Percentiles rank a stretch among this genome's conserved stretches.
Conservation (phyloP, 2,329 filamentous ascomycete species). For the Fusarium robinianum region DNA sequence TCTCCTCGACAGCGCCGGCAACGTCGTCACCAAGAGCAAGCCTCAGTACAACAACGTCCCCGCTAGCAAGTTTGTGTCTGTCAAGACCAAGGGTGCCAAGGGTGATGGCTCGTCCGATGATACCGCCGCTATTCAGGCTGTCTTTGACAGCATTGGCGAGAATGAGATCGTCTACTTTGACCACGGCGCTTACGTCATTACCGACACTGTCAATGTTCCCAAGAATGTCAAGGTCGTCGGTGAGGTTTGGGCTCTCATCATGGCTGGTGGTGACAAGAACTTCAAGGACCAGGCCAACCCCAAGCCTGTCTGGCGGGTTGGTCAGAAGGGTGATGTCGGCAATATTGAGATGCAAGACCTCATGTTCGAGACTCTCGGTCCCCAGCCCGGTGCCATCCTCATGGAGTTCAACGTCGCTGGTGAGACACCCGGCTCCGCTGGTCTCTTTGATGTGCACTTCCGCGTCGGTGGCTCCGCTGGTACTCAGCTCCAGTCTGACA, state of each 20-base stretch:
- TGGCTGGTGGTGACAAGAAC: constrained; percentile 71
- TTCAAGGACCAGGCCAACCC: constrained; percentile 79
- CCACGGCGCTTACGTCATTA: constrained; percentile 73
- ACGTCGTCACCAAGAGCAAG: constrained; percentile 81
- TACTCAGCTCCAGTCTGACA: constrained; percentile 78
- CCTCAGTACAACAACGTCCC: constrained; percentile 79
- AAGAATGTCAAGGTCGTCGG: constrained; percentile 86
- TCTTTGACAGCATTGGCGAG: constrained; percentile 68
- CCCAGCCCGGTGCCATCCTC: constrained; percentile 85
- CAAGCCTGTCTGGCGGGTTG: constrained; percentile 83
- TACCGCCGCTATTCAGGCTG: constrained; percentile 78
- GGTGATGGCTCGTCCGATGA: constrained; percentile 90
- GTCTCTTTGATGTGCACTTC: constrained; percentile 95
- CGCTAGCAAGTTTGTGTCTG: constrained; percentile 75
- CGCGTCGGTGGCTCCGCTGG: constrained; percentile 87
- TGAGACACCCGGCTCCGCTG: constrained; percentile 68
- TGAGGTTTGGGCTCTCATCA: constrained; percentile 88
- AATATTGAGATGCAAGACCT: constrained; percentile 86
- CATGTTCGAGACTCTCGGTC: constrained; percentile 81
- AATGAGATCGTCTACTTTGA: constrained; percentile 75
- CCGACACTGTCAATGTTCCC: constrained; percentile 71
- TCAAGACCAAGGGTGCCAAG: constrained; percentile 80
- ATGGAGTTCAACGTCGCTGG: constrained; percentile 88
- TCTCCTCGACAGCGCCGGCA: constrained; percentile 67
- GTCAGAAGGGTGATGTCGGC: constrained; percentile 75